Conservation (phyloP, 306 rosid genomes). For the Prunus campanulata region DNA sequence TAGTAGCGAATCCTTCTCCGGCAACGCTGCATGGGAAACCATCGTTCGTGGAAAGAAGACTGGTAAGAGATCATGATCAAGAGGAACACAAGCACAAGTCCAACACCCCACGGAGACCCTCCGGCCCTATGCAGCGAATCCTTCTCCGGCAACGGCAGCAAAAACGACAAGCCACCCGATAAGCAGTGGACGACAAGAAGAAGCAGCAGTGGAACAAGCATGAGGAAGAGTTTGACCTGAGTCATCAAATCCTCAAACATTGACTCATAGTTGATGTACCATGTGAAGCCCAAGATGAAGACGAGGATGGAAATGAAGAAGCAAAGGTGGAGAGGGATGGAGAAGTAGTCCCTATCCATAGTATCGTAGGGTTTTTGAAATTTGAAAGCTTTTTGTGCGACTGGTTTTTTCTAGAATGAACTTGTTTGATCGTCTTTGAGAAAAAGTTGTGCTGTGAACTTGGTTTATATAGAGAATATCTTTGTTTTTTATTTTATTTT, state of each 20-base stretch:
- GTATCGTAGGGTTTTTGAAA: neutral
- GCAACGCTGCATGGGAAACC: slow-evolving; percentile 52
- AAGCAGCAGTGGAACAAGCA: slow-evolving; percentile 52
- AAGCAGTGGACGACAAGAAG: slow-evolving; percentile 55
- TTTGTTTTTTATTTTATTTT: too few relatives aligned
- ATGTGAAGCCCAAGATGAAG: slow-evolving; percentile 51
- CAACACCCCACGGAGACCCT: slow-evolving; percentile 90
- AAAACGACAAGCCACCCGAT: slow-evolving; percentile 34
- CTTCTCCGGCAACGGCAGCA: slow-evolving; percentile 48
- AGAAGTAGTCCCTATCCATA: slow-evolving; percentile 55
- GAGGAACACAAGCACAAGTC: slow-evolving; percentile 56
- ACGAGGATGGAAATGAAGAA: slow-evolving; percentile 50
- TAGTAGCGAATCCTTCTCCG: slow-evolving; percentile 1
- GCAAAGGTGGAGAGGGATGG: slow-evolving; percentile 59
- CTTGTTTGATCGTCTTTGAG: too few relatives aligned
- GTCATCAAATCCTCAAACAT: slow-evolving; percentile 42
- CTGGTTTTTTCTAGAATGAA: neutral
- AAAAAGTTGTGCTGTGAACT: too few relatives aligned
- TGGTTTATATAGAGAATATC: too few relatives aligned
- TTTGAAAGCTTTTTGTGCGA: neutral
- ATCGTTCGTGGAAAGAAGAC: slow-evolving; percentile 68
- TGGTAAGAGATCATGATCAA: slow-evolving; percentile 65
- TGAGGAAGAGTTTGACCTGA: slow-evolving; percentile 56
- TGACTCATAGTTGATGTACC: slow-evolving; percentile 76
- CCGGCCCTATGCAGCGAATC: slow-evolving; percentile 78